Percentiles rank a stretch among this genome's conserved stretches.
Conservation (phyloP, 2,329 filamentous ascomycete genomes). For the Podosphaera leucotricha region DNA sequence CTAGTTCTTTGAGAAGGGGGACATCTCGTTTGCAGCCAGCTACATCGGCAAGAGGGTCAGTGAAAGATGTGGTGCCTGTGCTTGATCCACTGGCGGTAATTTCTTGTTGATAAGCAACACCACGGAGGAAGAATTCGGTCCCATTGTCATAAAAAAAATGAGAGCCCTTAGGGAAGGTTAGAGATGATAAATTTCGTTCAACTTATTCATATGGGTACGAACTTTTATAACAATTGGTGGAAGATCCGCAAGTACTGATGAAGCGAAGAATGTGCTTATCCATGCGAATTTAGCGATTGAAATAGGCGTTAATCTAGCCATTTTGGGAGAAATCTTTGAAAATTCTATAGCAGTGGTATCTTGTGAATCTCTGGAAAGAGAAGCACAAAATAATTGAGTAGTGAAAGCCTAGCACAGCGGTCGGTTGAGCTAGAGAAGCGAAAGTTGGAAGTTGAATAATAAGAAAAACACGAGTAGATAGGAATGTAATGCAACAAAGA, state of each 20-base stretch:
- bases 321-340: not conserved
- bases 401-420: not conserved
- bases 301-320: constrained; percentile 13
- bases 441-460: not conserved
- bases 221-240: constrained; percentile 27
- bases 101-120: constrained; percentile 87
- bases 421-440: not conserved
- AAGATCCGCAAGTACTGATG: constrained; percentile 27
- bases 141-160: constrained; percentile 27
- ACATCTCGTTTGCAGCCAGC: constrained; percentile 62
- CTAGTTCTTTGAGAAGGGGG: constrained; percentile 51
- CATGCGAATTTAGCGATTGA: constrained; percentile 20
- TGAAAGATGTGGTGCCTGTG: constrained; percentile 32
- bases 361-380: not conserved
- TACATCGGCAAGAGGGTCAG: constrained; percentile 58
- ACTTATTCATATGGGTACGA: not conserved
- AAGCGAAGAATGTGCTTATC: constrained; percentile 26
- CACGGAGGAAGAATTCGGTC: constrained; percentile 78
- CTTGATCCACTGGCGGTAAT: constrained; percentile 29
- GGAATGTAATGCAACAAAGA: not conserved
- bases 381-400: not conserved
- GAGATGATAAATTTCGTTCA: not conserved
- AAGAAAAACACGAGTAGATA: not conserved
- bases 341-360: not conserved
- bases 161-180: constrained; percentile 12